Percentiles rank a stretch among this genome's conserved stretches.
Conservation (phyloP, 2,329 filamentous ascomycete genomes). For the Anisogramma anomala region DNA sequence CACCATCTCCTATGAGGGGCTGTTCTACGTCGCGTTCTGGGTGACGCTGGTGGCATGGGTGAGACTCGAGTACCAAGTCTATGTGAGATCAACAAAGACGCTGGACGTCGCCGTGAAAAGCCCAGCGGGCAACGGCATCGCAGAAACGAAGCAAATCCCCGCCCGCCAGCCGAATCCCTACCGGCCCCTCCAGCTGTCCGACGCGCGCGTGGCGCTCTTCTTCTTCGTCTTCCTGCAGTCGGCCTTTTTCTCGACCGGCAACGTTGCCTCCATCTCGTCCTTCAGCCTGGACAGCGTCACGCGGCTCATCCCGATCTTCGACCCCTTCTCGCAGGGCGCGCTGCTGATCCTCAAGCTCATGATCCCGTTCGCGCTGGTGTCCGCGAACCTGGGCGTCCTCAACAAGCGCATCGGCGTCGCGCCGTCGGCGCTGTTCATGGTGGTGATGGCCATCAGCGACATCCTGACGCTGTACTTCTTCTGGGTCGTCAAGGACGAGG, state of each 20-base stretch:
- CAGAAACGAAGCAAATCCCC: slow-evolving; percentile 7
- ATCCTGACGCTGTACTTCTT: slow-evolving; percentile 93
- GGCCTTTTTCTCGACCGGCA: slow-evolving; percentile 93
- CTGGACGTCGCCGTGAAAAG: slow-evolving; percentile 3
- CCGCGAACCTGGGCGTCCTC: slow-evolving; percentile 84
- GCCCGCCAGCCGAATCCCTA: slow-evolving; percentile 22
- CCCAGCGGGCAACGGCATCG: slow-evolving; percentile 1
- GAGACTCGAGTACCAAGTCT: slow-evolving; percentile 72
- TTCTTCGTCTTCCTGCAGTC: slow-evolving; percentile 92
- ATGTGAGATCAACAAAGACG: slow-evolving; percentile 30
- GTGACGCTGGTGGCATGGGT: slow-evolving; percentile 79
- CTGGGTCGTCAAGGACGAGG: slow-evolving; percentile 93
- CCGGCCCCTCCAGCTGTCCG: slow-evolving; percentile 66
- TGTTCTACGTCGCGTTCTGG: slow-evolving; percentile 90
- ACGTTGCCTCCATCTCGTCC: slow-evolving; percentile 84
- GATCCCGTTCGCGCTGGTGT: slow-evolving; percentile 86
- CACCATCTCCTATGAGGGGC: slow-evolving; percentile 90
- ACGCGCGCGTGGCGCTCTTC: slow-evolving; percentile 81
- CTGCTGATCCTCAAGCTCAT: slow-evolving; percentile 81
- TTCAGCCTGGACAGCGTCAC: slow-evolving; percentile 87
- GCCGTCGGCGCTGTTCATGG: slow-evolving; percentile 83
- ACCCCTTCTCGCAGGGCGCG: slow-evolving; percentile 82
- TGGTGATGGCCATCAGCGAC: slow-evolving; percentile 84
- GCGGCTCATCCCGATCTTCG: slow-evolving; percentile 82
- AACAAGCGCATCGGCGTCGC: slow-evolving; percentile 76